These are phyloP conservation scores for Mimosa pudica DNA, from an alignment of 306 rosid genomes.

Conservation along the genomic window DNA sequence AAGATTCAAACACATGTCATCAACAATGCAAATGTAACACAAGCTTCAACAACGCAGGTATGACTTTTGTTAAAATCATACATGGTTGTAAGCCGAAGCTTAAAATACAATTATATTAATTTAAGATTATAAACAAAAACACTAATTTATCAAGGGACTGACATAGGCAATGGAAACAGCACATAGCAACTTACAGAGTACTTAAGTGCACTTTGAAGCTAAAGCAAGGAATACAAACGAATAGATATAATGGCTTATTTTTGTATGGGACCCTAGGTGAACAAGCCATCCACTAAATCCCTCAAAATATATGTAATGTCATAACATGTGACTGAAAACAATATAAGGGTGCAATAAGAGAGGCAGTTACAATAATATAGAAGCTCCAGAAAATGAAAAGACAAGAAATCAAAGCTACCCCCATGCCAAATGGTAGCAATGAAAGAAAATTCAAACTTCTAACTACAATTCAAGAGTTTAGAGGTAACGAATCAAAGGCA, in stretches of 20 bases:
- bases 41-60: neutral
- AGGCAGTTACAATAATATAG: too few relatives aligned
- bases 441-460: conserved; percentile 1
- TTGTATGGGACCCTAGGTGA: neutral
- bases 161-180: neutral
- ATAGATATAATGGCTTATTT: neutral
- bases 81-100: neutral
- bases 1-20: neutral
- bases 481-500: neutral
- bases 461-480: neutral
- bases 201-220: neutral
- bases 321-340: neutral
- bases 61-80: neutral
- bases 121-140: conserved; percentile 13
- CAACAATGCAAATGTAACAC: neutral
- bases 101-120: neutral
- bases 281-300: neutral
- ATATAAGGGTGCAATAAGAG: neutral
- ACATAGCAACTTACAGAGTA: neutral
- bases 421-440: conserved; percentile 9
- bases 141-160: neutral
- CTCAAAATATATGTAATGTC: neutral
- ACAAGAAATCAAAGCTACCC: conserved; percentile 22
- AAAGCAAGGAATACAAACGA: neutral
- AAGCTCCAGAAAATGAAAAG: neutral